Evolutionary conservation across 306 rosid genomes (phyloP).

Genomic region (Trifolium dubium): DNA sequence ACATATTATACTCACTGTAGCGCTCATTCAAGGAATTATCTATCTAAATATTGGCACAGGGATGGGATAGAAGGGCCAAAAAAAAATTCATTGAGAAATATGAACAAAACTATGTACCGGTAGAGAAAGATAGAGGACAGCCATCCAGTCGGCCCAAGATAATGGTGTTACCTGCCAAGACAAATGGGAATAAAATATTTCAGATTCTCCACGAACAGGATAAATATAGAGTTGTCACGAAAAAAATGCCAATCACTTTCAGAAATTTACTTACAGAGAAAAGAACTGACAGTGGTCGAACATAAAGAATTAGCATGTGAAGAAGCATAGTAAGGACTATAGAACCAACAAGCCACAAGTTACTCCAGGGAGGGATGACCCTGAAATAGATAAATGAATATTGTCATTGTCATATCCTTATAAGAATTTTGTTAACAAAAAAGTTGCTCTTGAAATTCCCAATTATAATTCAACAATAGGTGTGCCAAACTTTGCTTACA

Average conservation of each 20-base stretch:
- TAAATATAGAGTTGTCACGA: constrained; percentile 33
- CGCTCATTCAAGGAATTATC: constrained; percentile 34
- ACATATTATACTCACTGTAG: constrained; percentile 13
- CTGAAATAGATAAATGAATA: constrained; percentile 50
- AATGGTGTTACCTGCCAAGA: constrained; percentile 79
- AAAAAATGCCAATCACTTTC: constrained; percentile 21
- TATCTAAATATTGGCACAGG: constrained; percentile 11
- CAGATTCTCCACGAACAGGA: constrained; percentile 31
- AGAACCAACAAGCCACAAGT: constrained; percentile 92
- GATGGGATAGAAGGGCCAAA: constrained; percentile 5
- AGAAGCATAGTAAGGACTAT: constrained; percentile 88
- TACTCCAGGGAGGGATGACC: constrained; percentile 98
- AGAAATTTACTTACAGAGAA: constrained; percentile 84
- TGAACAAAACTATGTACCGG: constrained; percentile 65
- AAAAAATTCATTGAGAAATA: constrained; percentile 7
- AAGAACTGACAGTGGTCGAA: constrained; percentile 89
- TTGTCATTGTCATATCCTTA: constrained; percentile 32
- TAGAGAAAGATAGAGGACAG: constrained; percentile 85
- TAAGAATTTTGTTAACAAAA: constrained; percentile 27
- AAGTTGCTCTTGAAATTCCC: constrained; percentile 27
- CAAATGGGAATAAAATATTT: constrained; percentile 30
- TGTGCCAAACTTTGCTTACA: not conserved
- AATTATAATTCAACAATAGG: constrained; percentile 28
- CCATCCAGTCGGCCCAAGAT: constrained; percentile 92
- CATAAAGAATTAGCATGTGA: constrained; percentile 80